Conservation (phyloP, 208 protist genomes). For the Leishmania mexicana region DNA sequence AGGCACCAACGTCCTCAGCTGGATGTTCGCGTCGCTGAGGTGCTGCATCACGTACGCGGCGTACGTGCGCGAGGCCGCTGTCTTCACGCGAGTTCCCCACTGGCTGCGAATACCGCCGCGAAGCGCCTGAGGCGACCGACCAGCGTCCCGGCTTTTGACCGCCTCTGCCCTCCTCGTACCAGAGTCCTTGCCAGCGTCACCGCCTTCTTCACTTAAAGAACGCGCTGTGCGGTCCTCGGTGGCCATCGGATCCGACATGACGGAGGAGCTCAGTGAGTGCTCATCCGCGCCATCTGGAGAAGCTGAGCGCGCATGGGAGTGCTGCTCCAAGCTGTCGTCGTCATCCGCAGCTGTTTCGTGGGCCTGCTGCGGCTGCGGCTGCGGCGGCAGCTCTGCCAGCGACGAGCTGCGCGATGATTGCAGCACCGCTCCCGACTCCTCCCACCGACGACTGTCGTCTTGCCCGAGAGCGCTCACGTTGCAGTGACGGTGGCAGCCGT, state of each 20-base stretch:
- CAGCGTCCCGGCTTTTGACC: neutral
- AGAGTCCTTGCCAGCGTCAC: neutral
- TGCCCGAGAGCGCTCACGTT: neutral
- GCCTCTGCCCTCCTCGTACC: neutral
- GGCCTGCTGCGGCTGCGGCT: neutral
- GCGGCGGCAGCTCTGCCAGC: neutral
- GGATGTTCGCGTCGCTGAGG: constrained; percentile 21
- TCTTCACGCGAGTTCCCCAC: constrained; percentile 35
- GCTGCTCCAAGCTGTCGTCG: neutral
- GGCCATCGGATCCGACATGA: constrained; percentile 1
- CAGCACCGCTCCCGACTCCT: neutral
- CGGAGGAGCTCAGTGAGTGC: constrained; percentile 6
- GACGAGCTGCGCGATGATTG: constrained; percentile 1
- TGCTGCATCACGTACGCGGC: constrained; percentile 34
- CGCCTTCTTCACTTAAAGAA: neutral
- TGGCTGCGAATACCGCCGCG: constrained; percentile 52
- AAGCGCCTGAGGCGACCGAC: constrained; percentile 11
- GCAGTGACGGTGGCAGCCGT: neutral
- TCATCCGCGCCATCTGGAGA: neutral
- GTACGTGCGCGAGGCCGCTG: constrained; percentile 38
- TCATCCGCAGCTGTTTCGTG: neutral
- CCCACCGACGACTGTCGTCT: neutral
- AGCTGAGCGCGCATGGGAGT: neutral
- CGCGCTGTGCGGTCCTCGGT: neutral
- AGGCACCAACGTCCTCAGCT: constrained; percentile 8